Percentiles rank a stretch among this genome's conserved stretches.
Conservation (phyloP, 176 grass and related monocot species). For the Hordeum marinum region DNA sequence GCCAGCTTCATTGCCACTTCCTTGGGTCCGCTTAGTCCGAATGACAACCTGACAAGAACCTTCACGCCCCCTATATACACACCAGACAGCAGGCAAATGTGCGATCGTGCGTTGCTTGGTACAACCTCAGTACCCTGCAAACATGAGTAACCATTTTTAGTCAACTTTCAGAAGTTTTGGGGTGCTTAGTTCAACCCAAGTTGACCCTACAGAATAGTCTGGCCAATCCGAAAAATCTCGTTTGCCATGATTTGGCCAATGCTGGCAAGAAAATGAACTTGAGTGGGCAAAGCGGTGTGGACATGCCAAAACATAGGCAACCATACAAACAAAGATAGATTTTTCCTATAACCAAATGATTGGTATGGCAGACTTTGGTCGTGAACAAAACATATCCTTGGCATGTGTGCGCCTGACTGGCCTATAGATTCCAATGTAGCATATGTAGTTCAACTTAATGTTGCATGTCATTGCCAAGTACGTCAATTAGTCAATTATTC, state of each 20-base stretch:
- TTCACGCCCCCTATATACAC: constrained; percentile 67
- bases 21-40: constrained; percentile 80
- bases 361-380: too few species aligned
- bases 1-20: constrained; percentile 97
- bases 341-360: too few species aligned
- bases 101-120: constrained; percentile 83
- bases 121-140: constrained; percentile 87
- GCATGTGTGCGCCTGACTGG: too few species aligned
- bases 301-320: not conserved
- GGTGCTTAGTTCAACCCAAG: not conserved
- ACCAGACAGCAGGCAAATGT: constrained; percentile 80
- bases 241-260: not conserved
- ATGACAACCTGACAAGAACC: constrained; percentile 81
- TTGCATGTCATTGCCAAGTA: not conserved
- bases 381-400: too few species aligned
- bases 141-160: not conserved
- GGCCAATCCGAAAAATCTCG: not conserved
- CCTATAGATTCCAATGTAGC: not conserved
- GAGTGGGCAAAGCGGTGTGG: not conserved
- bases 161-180: not conserved
- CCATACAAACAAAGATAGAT: not conserved
- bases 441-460: not conserved
- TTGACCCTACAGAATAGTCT: not conserved
- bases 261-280: not conserved
- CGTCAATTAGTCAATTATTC: not conserved